Base-by-base conservation (phyloP, 2,329 filamentous ascomycete species). In the Diaporthe amygdali region DNA sequence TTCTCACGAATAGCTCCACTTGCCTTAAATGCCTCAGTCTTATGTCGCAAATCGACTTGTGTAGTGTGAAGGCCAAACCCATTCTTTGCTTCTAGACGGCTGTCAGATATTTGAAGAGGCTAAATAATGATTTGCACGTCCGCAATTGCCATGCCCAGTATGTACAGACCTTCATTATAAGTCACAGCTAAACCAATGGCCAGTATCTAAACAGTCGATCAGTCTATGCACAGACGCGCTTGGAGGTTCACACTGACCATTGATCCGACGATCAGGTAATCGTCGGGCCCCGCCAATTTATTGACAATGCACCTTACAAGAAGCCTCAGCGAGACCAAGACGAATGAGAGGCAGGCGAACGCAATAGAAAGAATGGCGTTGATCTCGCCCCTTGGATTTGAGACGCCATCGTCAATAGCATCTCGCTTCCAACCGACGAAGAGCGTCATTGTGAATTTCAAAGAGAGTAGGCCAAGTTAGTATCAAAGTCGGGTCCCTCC, bases 381-480 rank as follows among this genome's bases (percentile, higher is more conserved):
- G 30, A 37, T 71, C n/a, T 72, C 44, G n/a, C 73, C 73, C 3
- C 69, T 54, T 10, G 71, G 71, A 47, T 74, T 74, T 12, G 66
- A 66, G 8, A 72, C 46, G 14, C 67, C 66, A 22, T 74, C 73
- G 67, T 74, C 73, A 34, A 74, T 74, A 20, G 71, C 73, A 51
- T 74, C 84, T 85, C 12, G 80, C 77, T 30, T 52, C 22, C 1
- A 30, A 15, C 32, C 25, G 47, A 52, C 6, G 34, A 41, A 67
- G 34, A 22, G 51, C 34, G 64, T 25, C 59, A 64, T 59, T 4
- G 30, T 64, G 59, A 64, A 25, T 15, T 4, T 25, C 59, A 49
- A 37, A 12, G 7, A 49, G 39, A 5, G 17, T 22, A 9, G 49
- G 12, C 44, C 34, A 49, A 63, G 12, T 17, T 22, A 63, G 59